Evolutionary conservation across 2,329 filamentous ascomycete genomes (phyloP).

Genomic region (Diplodia mutila): DNA sequence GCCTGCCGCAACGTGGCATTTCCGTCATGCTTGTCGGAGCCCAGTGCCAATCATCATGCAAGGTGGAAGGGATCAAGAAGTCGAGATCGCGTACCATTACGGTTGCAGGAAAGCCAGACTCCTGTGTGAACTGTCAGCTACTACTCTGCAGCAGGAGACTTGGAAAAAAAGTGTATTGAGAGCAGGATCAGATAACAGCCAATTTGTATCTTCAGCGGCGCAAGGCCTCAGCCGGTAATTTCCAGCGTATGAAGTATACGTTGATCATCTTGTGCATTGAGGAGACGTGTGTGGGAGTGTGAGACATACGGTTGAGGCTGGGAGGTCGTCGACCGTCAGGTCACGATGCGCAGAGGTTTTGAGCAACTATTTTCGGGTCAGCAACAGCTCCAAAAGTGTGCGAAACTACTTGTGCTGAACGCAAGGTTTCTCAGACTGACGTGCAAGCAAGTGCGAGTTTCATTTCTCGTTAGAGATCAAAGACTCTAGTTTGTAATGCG

Average conservation of each 20-base stretch:
- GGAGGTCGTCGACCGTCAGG: background rate
- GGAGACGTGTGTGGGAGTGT: conserved; percentile 23
- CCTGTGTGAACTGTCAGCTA: conserved; percentile 12
- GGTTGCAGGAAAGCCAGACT: conserved; percentile 20
- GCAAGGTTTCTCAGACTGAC: conserved; percentile 46
- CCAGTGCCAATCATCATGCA: conserved; percentile 94
- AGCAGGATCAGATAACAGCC: conserved; percentile 46
- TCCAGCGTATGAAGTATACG: conserved; percentile 47
- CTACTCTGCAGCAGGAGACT: background rate
- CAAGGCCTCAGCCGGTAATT: conserved; percentile 50
- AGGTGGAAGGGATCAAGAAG: conserved; percentile 29
- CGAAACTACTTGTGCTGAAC: background rate
- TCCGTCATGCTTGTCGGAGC: conserved; percentile 85
- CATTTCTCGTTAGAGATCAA: conserved; percentile 48
- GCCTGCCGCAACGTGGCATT: conserved; percentile 92
- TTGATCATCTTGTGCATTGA: conserved; percentile 41
- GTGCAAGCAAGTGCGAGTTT: conserved; percentile 47
- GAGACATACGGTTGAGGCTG: conserved; percentile 28
- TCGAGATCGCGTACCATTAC: conserved; percentile 36
- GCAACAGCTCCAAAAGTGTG: background rate
- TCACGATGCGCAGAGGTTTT: background rate
- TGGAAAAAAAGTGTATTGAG: background rate
- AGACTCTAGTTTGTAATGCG: conserved; percentile 50
- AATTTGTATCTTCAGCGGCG: conserved; percentile 43
- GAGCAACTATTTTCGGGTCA: background rate